Evolutionary conservation across 164 flowering plant genomes (phyloP), one percentile per base, ranked within the genome.

Genomic region (Magnolia sinica): DNA sequence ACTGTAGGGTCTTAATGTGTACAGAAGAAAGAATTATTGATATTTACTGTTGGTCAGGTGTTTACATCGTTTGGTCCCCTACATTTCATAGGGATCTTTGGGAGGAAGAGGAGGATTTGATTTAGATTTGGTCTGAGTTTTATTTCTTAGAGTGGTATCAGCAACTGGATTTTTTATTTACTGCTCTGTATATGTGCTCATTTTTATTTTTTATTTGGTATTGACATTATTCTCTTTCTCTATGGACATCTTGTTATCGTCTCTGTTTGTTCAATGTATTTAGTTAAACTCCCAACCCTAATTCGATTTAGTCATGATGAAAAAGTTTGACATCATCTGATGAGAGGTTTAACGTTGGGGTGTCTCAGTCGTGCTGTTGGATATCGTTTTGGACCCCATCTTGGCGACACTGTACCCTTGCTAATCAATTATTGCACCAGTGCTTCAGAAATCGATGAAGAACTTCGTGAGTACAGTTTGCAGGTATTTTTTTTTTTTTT

Each of bases 391-490:
- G 99, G 99, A 81, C 86, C 96, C 24, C 92, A 94, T 83, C 97
- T 96, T 75, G 91, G 86, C 71, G 97, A 94, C 37, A 88, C 98
- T 70, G 91, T 96, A 77, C 98, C 98, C 7, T 79, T 96, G 70
- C 82, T 96, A 9, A 87, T 94, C 24, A 85, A 80, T 82, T 96
- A 96, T 75, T 96, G 99, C 82, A 88, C 85, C 51, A 92, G 83
- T 84, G 98, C 98, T 75, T 92, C 99, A 31, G 99, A 96, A 82
- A 91, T 88, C 79, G 98, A 96, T 83, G 99, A 96, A 82, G 99
- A 96, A 85, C 98, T 96, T 80, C 97, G 98, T 63, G 99, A 96
- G 81, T 93, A 94, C 81, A 92, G 98, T 83, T 87, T 96, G 86
- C 99, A 96, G 99, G 99, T 94, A 81, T 68, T 50, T 49, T n/a